Evolutionary conservation across 225 moss, liverwort and hornwort species (phyloP), one percentile per base, ranked within the genome.

Genomic region (Marchantia paleacea): DNA sequence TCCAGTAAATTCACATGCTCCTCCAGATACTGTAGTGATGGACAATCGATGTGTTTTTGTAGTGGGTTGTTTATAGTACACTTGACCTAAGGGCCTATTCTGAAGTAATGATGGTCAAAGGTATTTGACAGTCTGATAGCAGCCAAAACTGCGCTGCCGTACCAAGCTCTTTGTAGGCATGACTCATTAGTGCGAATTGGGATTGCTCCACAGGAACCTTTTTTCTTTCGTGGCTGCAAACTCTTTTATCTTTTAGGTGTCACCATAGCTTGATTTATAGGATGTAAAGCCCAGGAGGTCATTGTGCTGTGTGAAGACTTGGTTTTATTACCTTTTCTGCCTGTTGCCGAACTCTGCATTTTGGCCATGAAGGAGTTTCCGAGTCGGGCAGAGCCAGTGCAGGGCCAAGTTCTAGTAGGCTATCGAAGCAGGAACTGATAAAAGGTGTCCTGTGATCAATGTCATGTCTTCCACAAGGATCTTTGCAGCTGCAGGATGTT

Each of bases 31-130:
- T 68, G 76, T 76, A 78, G 77, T 74, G 79, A 78, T 80, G 82
- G 84, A 80, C 82, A 80, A 60, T 28, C 50, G 80, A 81, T 84
- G 87, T 82, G 82, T 87, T 84, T 81, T 87, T 78, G 84, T 77
- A 87, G 87, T 84, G 84, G 79, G 81, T 82, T 87, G 80, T 80
- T 84, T 77, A 82, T 82, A 87, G 79, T 82, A 83, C 75, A 84
- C 75, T 81, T 81, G 86, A 86, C 79, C 76, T 79, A 80, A 79
- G 82, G 83, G 85, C 80, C 80, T 80, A 80, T 73, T 79, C 80
- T 75, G 68, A 86, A 75, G 83, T 81, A 81, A 79, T 77, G 79
- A 80, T 82, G 83, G 83, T 87, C 86, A 81, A 83, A 78, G 79
- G 70, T 81, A 81, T 83, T 83, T 84, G 81, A 87, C 81, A 84